A percentile compares a stretch with the other conserved stretches of the same genome.
Evolutionary conservation across 305 asterid genomes (phyloP).

Genomic region (Fraxinus ornus): DNA sequence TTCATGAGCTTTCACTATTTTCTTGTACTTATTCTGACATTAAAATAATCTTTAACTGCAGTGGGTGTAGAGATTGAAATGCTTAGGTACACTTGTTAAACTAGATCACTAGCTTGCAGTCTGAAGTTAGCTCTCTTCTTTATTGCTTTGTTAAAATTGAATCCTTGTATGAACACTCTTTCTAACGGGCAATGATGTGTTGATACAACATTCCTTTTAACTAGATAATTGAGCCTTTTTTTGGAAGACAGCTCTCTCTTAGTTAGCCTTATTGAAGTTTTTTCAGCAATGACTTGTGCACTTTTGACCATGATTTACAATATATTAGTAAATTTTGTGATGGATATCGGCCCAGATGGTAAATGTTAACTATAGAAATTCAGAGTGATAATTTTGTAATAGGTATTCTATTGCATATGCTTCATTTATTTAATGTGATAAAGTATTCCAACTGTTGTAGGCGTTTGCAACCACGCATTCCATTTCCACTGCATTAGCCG

Average conservation of each 20-base stretch:
- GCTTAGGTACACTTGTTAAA: background rate
- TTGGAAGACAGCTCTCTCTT: background rate
- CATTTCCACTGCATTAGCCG: constrained; percentile 96
- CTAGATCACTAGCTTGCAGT: background rate
- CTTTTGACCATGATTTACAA: background rate
- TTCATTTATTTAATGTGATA: background rate
- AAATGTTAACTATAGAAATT: background rate
- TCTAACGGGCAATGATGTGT: background rate
- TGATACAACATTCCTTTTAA: background rate
- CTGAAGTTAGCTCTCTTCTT: background rate
- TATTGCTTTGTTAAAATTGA: background rate
- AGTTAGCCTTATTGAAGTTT: background rate
- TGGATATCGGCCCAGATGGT: background rate
- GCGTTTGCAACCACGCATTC: constrained; percentile 93
- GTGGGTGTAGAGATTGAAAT: too few relatives aligned
- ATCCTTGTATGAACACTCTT: background rate
- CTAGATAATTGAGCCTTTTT: background rate
- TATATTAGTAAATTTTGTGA: background rate
- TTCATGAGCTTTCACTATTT: background rate
- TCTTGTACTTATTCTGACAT: background rate
- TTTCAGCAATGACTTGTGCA: background rate
- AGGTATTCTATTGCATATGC: background rate
- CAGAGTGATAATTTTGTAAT: background rate
- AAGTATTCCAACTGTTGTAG: constrained; percentile 23
- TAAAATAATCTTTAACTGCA: background rate